Base-by-base conservation (phyloP, 2,329 filamentous ascomycete species). In the Escovopsis sp. region DNA sequence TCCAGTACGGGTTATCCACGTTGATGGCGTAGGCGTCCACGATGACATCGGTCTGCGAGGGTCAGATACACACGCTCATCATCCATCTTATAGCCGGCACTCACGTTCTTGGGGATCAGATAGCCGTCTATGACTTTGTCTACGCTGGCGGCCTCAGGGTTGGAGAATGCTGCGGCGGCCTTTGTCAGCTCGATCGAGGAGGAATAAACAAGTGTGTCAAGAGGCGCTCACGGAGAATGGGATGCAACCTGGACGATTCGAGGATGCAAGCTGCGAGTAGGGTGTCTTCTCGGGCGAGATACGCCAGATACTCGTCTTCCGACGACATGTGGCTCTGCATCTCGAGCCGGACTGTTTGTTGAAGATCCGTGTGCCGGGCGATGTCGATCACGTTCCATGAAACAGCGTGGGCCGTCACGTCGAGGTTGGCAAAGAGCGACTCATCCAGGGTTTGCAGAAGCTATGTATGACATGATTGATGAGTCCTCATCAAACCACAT, bases 381-480 rank as follows among this genome's bases (percentile, higher is more conserved):
- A 44, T 30, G 12, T 29, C 37, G 5, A 44, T 20, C 7, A 43
- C 29, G 14, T 14, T 35, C 43, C 43, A 45, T 2, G 43, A 40
- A 7, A 45, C 12, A 7, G 31, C 38, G 13, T 41, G 39, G 16
- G 41, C 42, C 13, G 43, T 45, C 4, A 43, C 43, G 35, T 45
- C 43, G 12, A 45, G 37, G 12, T 45, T 45, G 6, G 44, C 44
- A 30, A 46, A 46, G 4, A 46, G 27, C 4, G 34, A 37, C 27
- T 46, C 44, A 30, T 46, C 44, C 4, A 46, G 31, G 2, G 44
- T 43, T 16, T 46, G 44, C n/a, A 46, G 39, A 27, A 46, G 35
- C 44, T 46, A 20, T 20, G 20, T 46, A 20, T 20, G 20, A 20
- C 4, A 20, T 6, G 4, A 6, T 20, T 20, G 20, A 20, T 20